Evolutionary conservation across 2,329 filamentous ascomycete genomes (phyloP), one percentile per base, ranked within the genome.

Genomic region (Fusarium oxysporum): DNA sequence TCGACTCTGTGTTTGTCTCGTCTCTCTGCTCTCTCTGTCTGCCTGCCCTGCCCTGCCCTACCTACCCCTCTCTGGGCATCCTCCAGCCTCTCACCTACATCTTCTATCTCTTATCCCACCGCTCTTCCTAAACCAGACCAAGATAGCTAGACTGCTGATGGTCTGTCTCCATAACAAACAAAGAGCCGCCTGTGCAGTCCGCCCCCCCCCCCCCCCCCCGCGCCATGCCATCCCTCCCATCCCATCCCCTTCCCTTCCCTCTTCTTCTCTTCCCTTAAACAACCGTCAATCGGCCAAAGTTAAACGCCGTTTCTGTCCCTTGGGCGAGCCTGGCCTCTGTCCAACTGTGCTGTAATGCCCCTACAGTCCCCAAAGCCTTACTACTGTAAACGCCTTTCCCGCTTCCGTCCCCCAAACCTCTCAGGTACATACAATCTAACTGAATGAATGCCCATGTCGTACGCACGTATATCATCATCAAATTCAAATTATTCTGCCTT

Each of bases 301-400:
- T 23, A 21, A 37, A 28, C 48, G n/a, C 32, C 17, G 23, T 35
- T 35, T 53, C 48, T 53, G 32, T 35, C 47, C 47, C 28, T 50
- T 23, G 21, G 28, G 30, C 12, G 30, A 50, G 14, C 28, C 47
- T 50, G 21, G 47, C 32, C 16, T 51, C 48, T 51, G 30, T n/a
- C 35, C 35, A 30, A 30, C 35, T n/a, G 25, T n/a, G 25, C 28
- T 21, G 30, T 32, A 25, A 32, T 55, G 16, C 21, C 25, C 51
- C 37, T 51, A 19, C 28, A 23, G 21, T 40, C 53, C 19, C 48
- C 32, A 19, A 35, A 37, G 33, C 44, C 25, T 54, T 53, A n/a
- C 56, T 62, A 41, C 38, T 54, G 55, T 55, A 43, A 40, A 60
- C 68, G 68, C 68, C 63, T 43, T 59, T 71, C 57, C 69, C 69